Conservation (phyloP, 2,329 filamentous ascomycete species). For the Gyromitra esculenta region DNA sequence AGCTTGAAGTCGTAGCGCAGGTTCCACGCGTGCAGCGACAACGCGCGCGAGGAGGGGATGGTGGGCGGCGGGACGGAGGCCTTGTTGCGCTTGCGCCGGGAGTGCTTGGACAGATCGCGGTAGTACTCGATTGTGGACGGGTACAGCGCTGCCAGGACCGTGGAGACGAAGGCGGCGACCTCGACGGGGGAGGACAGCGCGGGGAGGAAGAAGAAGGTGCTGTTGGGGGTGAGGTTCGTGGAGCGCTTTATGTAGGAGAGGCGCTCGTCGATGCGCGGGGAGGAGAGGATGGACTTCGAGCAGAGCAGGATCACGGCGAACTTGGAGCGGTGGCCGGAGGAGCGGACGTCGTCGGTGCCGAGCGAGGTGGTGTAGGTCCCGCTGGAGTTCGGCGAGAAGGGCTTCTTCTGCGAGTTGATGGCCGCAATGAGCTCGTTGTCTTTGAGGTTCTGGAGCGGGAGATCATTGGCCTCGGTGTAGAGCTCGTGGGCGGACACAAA, state of each 20-base stretch:
- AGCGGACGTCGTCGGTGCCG: constrained; percentile 54
- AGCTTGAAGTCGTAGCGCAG: constrained; percentile 95
- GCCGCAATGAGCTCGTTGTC: constrained; percentile 90
- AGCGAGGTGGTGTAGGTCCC: constrained; percentile 35
- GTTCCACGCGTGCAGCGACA: constrained; percentile 89
- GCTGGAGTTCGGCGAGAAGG: constrained; percentile 66
- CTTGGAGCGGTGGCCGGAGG: constrained; percentile 76
- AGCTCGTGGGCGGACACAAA: constrained; percentile 73
- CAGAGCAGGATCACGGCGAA: constrained; percentile 81
- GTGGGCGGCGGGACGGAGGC: constrained; percentile 82
- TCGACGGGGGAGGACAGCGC: constrained; percentile 76
- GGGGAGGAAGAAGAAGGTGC: constrained; percentile 81
- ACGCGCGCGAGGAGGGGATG: constrained; percentile 81
- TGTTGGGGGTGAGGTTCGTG: constrained; percentile 82
- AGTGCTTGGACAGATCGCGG: constrained; percentile 89
- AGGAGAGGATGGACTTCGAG: constrained; percentile 70
- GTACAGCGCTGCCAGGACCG: constrained; percentile 77
- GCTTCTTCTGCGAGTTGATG: constrained; percentile 78
- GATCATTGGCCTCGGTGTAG: constrained; percentile 77
- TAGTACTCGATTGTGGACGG: constrained; percentile 87
- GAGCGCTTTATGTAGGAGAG: constrained; percentile 80
- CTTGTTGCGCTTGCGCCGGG: constrained; percentile 84
- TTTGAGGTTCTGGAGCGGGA: constrained; percentile 76
- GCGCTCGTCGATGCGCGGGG: constrained; percentile 75
- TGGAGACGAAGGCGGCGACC: constrained; percentile 76